Evolutionary conservation across 805 yeast species (phyloP).

Genomic region (Naumovozyma castellii): DNA sequence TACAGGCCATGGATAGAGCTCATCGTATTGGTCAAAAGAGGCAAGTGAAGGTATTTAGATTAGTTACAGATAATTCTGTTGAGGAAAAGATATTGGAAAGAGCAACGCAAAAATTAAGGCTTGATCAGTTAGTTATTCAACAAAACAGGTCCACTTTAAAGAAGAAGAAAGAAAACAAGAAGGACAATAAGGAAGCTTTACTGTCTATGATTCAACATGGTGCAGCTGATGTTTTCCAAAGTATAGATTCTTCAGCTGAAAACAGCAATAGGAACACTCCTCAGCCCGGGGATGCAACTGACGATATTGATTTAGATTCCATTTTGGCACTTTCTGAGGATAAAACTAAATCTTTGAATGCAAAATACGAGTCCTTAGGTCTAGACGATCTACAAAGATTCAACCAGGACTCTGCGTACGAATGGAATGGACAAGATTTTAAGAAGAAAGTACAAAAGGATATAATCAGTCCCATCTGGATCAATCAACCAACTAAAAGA

Average conservation of each 20-base stretch:
- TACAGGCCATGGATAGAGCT: conserved; percentile 85
- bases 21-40: conserved; percentile 82
- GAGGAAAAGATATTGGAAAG: conserved; percentile 76
- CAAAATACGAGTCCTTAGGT: conserved; percentile 57
- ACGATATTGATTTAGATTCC: conserved; percentile 48
- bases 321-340: conserved; percentile 51
- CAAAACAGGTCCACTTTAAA: conserved; percentile 44
- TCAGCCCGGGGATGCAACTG: conserved; percentile 23
- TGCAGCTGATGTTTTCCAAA: conserved; percentile 51
- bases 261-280: conserved; percentile 21
- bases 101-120: conserved; percentile 68
- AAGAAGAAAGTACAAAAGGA: conserved; percentile 46
- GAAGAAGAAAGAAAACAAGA: conserved; percentile 25
- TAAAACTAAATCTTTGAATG: conserved; percentile 52
- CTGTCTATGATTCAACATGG: conserved; percentile 79
- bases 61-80: conserved; percentile 72
- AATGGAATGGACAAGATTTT: conserved; percentile 82
- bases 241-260: conserved; percentile 12
- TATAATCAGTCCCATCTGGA: conserved; percentile 55
- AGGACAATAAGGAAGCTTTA: conserved; percentile 55
- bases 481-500: conserved; percentile 68
- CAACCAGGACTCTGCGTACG: conserved; percentile 65
- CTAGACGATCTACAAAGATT: conserved; percentile 72
- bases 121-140: conserved; percentile 76
- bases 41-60: conserved; percentile 70